Evolutionary conservation across 345 rosid genomes (phyloP), one percentile per base, ranked within the genome.

Genomic region (Linum usitatissimum): DNA sequence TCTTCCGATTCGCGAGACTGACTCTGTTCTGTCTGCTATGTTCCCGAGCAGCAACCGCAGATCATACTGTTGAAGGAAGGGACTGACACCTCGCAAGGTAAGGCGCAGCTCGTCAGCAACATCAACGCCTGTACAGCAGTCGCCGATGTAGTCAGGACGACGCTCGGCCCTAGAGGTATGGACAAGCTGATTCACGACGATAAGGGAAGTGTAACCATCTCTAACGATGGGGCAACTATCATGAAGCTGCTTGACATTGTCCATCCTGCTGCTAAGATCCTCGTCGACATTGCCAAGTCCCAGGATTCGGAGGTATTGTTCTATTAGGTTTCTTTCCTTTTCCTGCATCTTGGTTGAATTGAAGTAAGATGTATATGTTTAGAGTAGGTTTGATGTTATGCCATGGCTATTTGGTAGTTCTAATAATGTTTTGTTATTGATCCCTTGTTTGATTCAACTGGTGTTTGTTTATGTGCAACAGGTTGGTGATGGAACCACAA

Each of bases 401-500:
- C 58, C 49, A 1, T 5, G 18, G 30, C 3, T 3, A 34, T 34
- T 34, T 34, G 38, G 38, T 34, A 4, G 38, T 34, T 7, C 5
- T 34, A 4, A 34, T 34, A 34, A 7, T 34, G 38, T 34, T 4
- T 34, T 6, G 51, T 4, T 4, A 45, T 1, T 45, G 14, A 0
- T 14, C 17, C 14, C 17, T 17, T 40, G 23, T 30, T 30, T 9
- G 55, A 15, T 30, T 67, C n/a, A 14, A 36, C 20, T 23, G 19
- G 20, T 58, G 9, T 36, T 68, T 45, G 17, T 45, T 19, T 18
- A 56, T 73, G 60, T 59, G 40, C 45, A 36, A 62, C 76, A 90
- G 97, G 97, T 90, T 39, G 99, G 99, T 53, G 99, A 94, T 73
- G 99, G 99, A 30, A 94, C 99, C 17, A 90, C 99, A 14, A 91